Conservation (phyloP, 352 stramenopile genomes). For the Globisporangium nagaii region DNA sequence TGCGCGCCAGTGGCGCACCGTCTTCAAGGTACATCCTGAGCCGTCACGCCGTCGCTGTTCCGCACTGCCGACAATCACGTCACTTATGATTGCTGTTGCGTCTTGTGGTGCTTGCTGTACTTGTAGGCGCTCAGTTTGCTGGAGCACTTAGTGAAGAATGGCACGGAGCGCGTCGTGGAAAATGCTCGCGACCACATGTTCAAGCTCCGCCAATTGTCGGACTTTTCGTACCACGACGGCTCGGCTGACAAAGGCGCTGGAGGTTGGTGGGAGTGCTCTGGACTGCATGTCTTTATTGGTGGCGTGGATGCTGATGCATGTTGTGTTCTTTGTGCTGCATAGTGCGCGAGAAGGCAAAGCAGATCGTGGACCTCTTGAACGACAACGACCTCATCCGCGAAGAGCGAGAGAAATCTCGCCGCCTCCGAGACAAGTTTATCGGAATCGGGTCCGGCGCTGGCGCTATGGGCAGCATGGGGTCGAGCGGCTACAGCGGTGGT, state of each 20-base stretch:
- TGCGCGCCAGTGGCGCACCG: slow-evolving; percentile 92
- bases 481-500: slow-evolving; percentile 14
- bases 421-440: slow-evolving; percentile 86
- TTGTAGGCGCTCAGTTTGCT: slow-evolving; percentile 85
- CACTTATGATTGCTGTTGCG: background rate
- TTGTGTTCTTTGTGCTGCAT: background rate
- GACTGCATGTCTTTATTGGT: no score
- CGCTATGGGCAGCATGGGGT: slow-evolving; percentile 22
- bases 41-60: background rate
- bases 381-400: slow-evolving; percentile 87
- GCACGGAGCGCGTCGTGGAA: slow-evolving; percentile 96
- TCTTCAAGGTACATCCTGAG: slow-evolving; percentile 90
- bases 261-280: slow-evolving; percentile 35
- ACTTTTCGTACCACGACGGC: slow-evolving; percentile 88
- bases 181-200: slow-evolving; percentile 95
- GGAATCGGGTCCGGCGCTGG: slow-evolving; percentile 67
- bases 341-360: slow-evolving; percentile 89
- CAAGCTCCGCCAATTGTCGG: slow-evolving; percentile 81
- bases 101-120: background rate
- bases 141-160: slow-evolving; percentile 98
- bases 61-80: background rate
- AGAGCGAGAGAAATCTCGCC: slow-evolving; percentile 81
- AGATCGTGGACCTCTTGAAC: slow-evolving; percentile 83
- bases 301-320: background rate
- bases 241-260: slow-evolving; percentile 80